These are phyloP conservation scores for Manihot esculenta DNA, from an alignment of 441 rosid genomes.

Conservation along the genomic window DNA sequence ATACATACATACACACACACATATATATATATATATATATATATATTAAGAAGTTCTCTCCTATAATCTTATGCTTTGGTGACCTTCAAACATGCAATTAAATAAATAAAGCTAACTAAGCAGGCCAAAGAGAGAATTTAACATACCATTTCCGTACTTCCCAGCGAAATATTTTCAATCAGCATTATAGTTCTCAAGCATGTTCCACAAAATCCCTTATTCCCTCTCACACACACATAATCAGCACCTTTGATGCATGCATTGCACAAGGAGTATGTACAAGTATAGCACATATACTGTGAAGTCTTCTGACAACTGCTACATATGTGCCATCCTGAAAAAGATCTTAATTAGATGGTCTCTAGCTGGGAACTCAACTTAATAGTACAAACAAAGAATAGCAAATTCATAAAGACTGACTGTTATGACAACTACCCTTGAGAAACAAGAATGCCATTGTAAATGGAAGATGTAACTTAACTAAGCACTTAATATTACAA, in stretches of 20 bases:
- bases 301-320: constrained; percentile 86
- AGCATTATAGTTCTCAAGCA: constrained; percentile 93
- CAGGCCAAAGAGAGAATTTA: constrained; percentile 15
- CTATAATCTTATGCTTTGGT: constrained; percentile 10
- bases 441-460: not conserved
- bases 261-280: constrained; percentile 96
- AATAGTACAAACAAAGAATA: not conserved
- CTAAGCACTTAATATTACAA: not conserved
- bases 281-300: constrained; percentile 92
- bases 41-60: constrained; percentile 13
- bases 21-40: too few relatives aligned
- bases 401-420: not conserved
- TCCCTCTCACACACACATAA: constrained; percentile 69
- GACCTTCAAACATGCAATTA: constrained; percentile 20
- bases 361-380: not conserved
- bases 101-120: constrained; percentile 14
- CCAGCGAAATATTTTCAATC: constrained; percentile 62
- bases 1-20: too few relatives aligned
- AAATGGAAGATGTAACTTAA: not conserved
- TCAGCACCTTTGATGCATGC: constrained; percentile 89
- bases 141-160: constrained; percentile 63
- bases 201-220: constrained; percentile 86
- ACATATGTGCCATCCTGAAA: constrained; percentile 99
- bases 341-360: constrained; percentile 6
- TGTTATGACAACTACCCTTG: not conserved